Base-by-base conservation (phyloP, 805 yeast genomes). In the Cyberlindnera xylosilytica region DNA sequence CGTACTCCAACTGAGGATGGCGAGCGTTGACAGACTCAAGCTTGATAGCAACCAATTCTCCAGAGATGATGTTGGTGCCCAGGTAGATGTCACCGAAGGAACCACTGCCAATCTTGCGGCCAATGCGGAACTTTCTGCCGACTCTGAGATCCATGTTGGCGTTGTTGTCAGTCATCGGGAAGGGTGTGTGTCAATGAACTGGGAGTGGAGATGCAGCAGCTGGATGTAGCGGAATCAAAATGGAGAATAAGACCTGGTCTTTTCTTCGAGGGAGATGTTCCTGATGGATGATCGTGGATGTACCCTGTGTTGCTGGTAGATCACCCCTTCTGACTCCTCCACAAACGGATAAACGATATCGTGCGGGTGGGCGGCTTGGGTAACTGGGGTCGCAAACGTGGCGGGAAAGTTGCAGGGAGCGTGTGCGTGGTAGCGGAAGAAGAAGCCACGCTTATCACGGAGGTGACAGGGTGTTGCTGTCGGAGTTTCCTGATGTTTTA, bases 41-140 rank as follows among this genome's bases (percentile, higher is more conserved):
- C 64, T 91, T 91, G 72, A 91, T 91, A 52, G 98, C 99, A 41
- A 93, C 97, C 64, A 91, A 97, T 65, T 93, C 98, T 32, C 98
- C 97, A 32, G 95, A 85, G 37, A 91, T 87, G 64, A 93, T 80
- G 67, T 91, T 93, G 20, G 96, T 87, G 11, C 96, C 85, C 51
- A 89, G 74, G 65, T 93, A 93, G 55, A 91, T 93, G 62, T 93
- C 99, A 46, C 99, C 99, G 64, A 91, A 91, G 10, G 97, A 90
- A 16, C 99, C 99, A 31, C 93, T 82, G 17, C 99, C 99, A 57
- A 91, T 91, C 66, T 90, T 90, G 47, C 97, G 83, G 30, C 97
- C 96, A 58, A 90, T 83, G 43, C 96, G 79, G 68, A 82, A 90
- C 68, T 90, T 91, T 70, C 93, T 87, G 39, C 98, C 98, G 30